Percentiles rank a stretch among this genome's conserved stretches.
Evolutionary conservation across 306 rosid genomes (phyloP).

Genomic region (Cucumis hystrix): DNA sequence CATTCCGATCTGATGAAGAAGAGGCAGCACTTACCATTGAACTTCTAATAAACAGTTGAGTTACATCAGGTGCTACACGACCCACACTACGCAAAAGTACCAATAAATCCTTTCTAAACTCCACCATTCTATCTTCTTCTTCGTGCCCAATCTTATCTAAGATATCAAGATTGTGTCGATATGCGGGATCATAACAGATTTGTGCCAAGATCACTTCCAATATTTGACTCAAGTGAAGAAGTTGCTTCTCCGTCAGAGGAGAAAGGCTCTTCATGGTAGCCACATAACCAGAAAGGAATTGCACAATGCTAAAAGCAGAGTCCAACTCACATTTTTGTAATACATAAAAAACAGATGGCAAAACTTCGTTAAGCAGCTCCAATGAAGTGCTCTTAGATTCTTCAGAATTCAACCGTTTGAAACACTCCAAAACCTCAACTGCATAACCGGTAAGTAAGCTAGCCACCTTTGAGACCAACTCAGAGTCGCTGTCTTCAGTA

Average conservation of each 20-base stretch:
- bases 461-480: slow-evolving; percentile 50
- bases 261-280: slow-evolving; percentile 57
- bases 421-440: slow-evolving; percentile 74
- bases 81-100: slow-evolving; percentile 48
- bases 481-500: slow-evolving; percentile 43
- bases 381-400: slow-evolving; percentile 51
- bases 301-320: slow-evolving; percentile 63
- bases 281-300: slow-evolving; percentile 73
- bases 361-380: slow-evolving; percentile 66
- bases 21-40: slow-evolving; percentile 53
- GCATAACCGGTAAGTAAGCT: slow-evolving; percentile 81
- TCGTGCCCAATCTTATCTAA: slow-evolving; percentile 84
- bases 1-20: slow-evolving; percentile 53
- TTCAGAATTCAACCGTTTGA: slow-evolving; percentile 63
- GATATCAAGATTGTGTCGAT: slow-evolving; percentile 55
- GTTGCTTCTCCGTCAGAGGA: slow-evolving; percentile 54
- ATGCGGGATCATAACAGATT: slow-evolving; percentile 52
- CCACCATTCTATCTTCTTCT: slow-evolving; percentile 85
- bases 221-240: slow-evolving; percentile 69
- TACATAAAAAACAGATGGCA: slow-evolving; percentile 69
- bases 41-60: slow-evolving; percentile 62
- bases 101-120: slow-evolving; percentile 80
- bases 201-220: slow-evolving; percentile 71
- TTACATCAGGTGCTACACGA: slow-evolving; percentile 61
- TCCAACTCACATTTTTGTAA: slow-evolving; percentile 77